Base-by-base conservation (phyloP, 2,329 filamentous ascomycete genomes). In the Penicillium sp. region DNA sequence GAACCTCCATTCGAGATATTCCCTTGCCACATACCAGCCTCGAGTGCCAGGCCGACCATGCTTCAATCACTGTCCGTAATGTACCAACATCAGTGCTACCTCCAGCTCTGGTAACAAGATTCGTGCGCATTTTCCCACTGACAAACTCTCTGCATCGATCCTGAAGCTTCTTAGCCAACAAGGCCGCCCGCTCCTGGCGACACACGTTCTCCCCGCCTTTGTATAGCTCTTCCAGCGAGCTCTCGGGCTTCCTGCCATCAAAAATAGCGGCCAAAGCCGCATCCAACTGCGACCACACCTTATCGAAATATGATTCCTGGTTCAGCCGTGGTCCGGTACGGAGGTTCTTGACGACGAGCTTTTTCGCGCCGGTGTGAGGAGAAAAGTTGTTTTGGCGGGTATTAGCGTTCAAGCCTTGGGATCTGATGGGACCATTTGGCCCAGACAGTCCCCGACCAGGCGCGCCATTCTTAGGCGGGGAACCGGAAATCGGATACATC, bases 291-390 rank as follows among this genome's bases (percentile, higher is more conserved):
- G 78, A 76, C 85, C 89, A 90, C 4, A 87, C 88, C 67, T 87
- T 86, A 40, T 87, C 81, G 66, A 96, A 91, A 77, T 96, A 97
- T 61, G 85, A 82, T 60, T 89, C 86, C 21, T 89, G 84, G 65
- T 91, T 85, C 53, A 84, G 80, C 57, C 82, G 81, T n/a, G 83
- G 77, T 19, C 81, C 81, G 1, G 84, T 82, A 58, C 88, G 86
- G 62, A 97, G 82, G 72, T 97, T 97, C 83, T 96, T 96, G 67
- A 99, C 90, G n/a, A 93, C 84, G 45, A 99, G 83, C 75, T 89
- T 92, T 80, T 89, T 92, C 21, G 91, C 87, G 33, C 91, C 92
- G 11, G 82, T 81, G 67, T 90, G 86, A 13, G 91, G 87, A 65
- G 88, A 89, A 70, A 92, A 90, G 50, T 79, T 78, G 53, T 72